Base-by-base conservation (phyloP, 495 filamentous ascomycete genomes). In the Penicillium waksmanii region DNA sequence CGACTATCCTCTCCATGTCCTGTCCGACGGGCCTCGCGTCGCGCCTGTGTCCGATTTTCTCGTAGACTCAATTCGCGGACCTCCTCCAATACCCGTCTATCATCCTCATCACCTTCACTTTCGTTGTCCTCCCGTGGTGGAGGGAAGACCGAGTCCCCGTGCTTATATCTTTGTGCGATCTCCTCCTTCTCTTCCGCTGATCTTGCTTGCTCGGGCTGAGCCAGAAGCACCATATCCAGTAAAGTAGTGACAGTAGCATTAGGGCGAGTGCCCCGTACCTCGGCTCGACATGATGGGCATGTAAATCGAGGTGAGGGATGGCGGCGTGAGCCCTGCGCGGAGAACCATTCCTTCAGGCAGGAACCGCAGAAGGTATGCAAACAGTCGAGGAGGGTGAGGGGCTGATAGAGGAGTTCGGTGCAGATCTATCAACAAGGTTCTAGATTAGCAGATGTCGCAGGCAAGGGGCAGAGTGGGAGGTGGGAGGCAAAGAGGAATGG, bases 291-390 rank as follows among this genome's bases (percentile, higher is more conserved):
- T 68, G 90, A 89, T 7, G 95, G 95, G 68, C 95, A 98, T 51
- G 92, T 97, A 72, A 88, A 96, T 48, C 75, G 77, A 5, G 84
- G 76, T 0, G 80, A 62, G 2, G 73, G 73, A 27, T 80, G 66
- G 68, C 76, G 60, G 55, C 77, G 57, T 55, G 74, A 87, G 52
- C 79, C 80, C 64, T 88, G 86, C 56, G 73, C 85, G 12, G 72
- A 64, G 76, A 98, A 98, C 95, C 95, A 98, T 75, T 93, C 87
- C 75, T 96, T 96, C 58, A 97, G 72, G 69, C 95, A 98, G 31
- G 90, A 88, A 56, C 92, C 95, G 78, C 95, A 98, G 77, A 95
- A 98, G 38, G 93, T 96, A 77, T 98, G 95, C 1, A 98, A 87
- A 72, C 95, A 98, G 79, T 98, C 91, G 69, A 98, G 90, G 58